Evolutionary conservation across 2,329 filamentous ascomycete genomes (phyloP), one percentile per base, ranked within the genome.

Genomic region (Emergomyces africanus): DNA sequence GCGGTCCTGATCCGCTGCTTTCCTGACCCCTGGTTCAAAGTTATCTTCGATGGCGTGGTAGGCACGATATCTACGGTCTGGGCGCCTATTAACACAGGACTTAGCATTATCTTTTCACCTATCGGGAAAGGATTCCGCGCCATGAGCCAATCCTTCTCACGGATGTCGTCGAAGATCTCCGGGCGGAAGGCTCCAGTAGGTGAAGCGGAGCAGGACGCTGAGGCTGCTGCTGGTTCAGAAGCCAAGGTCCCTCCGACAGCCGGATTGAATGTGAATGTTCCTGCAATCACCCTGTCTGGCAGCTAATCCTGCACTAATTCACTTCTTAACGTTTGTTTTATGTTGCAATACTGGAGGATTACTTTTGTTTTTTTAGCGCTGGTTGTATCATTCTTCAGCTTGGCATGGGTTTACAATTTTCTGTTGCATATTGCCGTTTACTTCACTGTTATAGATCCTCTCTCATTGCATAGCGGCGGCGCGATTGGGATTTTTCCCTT

Each of bases 1-100:
- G 94, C 89, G 60, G 79, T 92, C 28, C 76, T 89, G 37, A 86
- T 97, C 61, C 88, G 94, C 54, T 78, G 89, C 30, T 81, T 97
- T 57, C 94, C 94, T 0, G 91, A 97, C 69, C 78, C 81, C 53
- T 72, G 75, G 48, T 76, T 77, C 54, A 72, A 69, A 1, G 60
- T 73, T 44, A 68, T 74, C 2, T 75, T 78, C 57, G 67, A 72
- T 60, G 74, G 86, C 18, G 68, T 88, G 50, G 71, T 79, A 54
- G 76, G 75, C 49, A 70, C 82, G 60, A 72, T 87, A 46, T 77
- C 81, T 2, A 71, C 79, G 46, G 77, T 80, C 58, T 67, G 86
- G 46, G 66, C 66, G 18, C 76, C 76, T 2, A 48, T 77, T 25
- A 61, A 63, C 48, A 72, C 69, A 50, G 69, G 49, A 2, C 59